These are phyloP conservation scores for Oxyria digyna DNA, from an alignment of 148 eudicot genomes.

Conservation along the genomic window DNA sequence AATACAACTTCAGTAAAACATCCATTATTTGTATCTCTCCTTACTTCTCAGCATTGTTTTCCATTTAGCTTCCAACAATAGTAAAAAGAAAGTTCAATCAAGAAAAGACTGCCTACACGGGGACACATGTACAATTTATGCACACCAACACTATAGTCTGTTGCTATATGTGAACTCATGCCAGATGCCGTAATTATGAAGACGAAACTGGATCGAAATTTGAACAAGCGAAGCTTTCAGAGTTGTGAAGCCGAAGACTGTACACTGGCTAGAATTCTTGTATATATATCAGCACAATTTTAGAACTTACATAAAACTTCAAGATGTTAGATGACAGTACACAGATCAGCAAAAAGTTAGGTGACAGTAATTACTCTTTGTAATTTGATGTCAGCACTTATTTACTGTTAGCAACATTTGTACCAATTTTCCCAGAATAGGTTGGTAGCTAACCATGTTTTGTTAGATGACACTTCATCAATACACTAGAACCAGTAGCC, in stretches of 20 bases:
- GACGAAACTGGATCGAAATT: neutral
- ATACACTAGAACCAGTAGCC: neutral
- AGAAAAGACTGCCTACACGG: neutral
- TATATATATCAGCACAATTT: neutral
- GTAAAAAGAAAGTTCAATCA: neutral
- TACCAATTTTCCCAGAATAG: neutral
- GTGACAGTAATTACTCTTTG: neutral
- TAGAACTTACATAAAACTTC: neutral
- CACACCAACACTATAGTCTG: no score
- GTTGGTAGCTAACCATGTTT: slow-evolving; percentile 3
- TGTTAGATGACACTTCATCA: neutral
- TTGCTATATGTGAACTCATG: no score
- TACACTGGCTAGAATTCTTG: neutral
- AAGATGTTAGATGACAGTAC: neutral
- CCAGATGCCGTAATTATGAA: neutral
- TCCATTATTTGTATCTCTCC: no score
- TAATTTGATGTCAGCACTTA: neutral
- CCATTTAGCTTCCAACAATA: neutral
- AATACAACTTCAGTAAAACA: neutral
- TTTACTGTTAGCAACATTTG: neutral
- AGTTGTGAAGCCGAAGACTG: neutral
- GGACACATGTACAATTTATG: no score
- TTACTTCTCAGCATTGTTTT: neutral
- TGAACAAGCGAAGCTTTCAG: neutral
- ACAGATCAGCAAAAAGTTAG: no score